These are phyloP conservation scores for Scytalidium sp. DNA, from an alignment of 2,329 filamentous ascomycete species.

Conservation along the genomic window DNA sequence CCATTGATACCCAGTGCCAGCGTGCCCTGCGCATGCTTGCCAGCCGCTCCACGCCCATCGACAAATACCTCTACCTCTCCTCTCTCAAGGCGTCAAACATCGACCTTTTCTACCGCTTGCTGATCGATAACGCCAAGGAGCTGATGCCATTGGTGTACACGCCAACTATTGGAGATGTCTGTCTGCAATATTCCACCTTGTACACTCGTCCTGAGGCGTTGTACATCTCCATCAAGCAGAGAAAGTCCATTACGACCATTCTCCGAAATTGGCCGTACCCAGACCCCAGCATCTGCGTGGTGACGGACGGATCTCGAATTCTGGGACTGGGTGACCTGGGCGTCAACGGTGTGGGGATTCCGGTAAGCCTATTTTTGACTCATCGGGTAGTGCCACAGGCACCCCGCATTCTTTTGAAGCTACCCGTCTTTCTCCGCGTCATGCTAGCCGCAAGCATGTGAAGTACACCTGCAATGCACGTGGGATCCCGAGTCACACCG, in stretches of 20 bases:
- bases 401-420: too few relatives aligned
- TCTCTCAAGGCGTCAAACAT: constrained; percentile 71
- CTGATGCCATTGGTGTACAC: constrained; percentile 85
- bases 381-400: not conserved
- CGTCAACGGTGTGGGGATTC: constrained; percentile 96
- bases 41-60: constrained; percentile 65
- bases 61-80: constrained; percentile 83
- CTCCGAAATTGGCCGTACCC: constrained; percentile 89
- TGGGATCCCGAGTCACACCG: too few relatives aligned
- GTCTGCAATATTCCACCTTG: constrained; percentile 91
- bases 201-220: constrained; percentile 94
- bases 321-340: constrained; percentile 92
- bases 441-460: not conserved
- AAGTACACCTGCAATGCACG: too few relatives aligned
- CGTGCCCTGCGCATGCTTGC: constrained; percentile 74
- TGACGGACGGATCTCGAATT: constrained; percentile 93
- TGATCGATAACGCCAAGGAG: constrained; percentile 74
- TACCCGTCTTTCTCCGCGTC: not conserved
- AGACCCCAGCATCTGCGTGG: constrained; percentile 91
- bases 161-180: constrained; percentile 91
- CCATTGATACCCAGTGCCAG: constrained; percentile 55
- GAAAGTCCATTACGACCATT: constrained; percentile 83
- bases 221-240: constrained; percentile 94
- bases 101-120: constrained; percentile 79
- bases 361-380: constrained; percentile 51